phyloP scores from a whole-genome alignment of 352 stramenopile genomes.

The Aphanomyces stellatus region DNA sequence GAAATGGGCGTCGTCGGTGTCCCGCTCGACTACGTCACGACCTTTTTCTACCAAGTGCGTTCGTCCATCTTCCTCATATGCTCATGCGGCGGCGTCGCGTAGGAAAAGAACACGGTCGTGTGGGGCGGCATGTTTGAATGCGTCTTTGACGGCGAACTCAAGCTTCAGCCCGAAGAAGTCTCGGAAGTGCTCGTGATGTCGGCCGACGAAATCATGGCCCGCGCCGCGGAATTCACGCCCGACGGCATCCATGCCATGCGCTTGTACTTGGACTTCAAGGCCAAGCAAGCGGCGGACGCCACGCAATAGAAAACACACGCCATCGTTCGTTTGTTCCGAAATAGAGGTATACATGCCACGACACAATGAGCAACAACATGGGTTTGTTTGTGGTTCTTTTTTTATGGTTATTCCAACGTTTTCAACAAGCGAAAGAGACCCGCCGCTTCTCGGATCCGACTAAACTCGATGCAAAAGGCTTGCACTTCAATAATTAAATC shows the following conservation, averaged over 20 bases:
- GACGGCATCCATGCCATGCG: constrained; percentile 75
- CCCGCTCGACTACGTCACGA: constrained; percentile 38
- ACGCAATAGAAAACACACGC: constrained; percentile 4
- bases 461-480: constrained; percentile 99
- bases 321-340: no score
- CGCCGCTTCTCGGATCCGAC: constrained; percentile 94
- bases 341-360: not conserved
- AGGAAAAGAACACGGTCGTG: constrained; percentile 45
- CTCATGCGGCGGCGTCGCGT: not conserved
- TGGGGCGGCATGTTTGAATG: constrained; percentile 76
- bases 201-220: constrained; percentile 52
- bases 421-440: constrained; percentile 97
- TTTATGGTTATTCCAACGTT: constrained; percentile 86
- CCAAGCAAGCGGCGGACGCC: constrained; percentile 3
- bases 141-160: constrained; percentile 53
- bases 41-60: constrained; percentile 49
- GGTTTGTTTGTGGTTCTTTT: not conserved
- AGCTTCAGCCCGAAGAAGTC: constrained; percentile 65
- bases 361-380: not conserved
- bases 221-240: constrained; percentile 57
- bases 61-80: not conserved
- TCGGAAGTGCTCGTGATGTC: constrained; percentile 71
- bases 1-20: constrained; percentile 75
- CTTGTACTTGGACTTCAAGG: constrained; percentile 38
- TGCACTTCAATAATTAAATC: constrained; percentile 98